Evolutionary conservation across 192 early-diverging fungal genomes (phyloP), one percentile per base, ranked within the genome.

Genomic region (Backusella morwellensis): DNA sequence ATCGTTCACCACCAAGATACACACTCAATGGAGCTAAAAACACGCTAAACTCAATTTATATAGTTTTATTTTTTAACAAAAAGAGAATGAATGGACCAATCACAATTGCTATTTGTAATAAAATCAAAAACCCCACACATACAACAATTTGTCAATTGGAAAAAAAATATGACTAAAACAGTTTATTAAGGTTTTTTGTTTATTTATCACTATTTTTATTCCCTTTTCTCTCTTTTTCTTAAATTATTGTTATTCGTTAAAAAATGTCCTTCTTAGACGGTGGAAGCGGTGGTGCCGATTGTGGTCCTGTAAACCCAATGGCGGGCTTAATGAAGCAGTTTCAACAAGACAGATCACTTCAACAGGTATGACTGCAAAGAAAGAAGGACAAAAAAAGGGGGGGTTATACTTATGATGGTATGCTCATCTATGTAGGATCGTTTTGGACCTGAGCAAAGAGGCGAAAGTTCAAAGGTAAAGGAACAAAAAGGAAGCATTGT

Each of bases 281-380:
- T 50, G 56, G 56, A 63, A 63, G 56, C 12, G 84, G 83, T 42
- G 92, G 89, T 59, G 91, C 91, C 52, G 93, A 93, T 52, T 94
- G 92, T 75, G 92, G 91, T 6, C 91, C 91, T n/a, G 86, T 85
- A 17, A 97, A 95, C 77, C 88, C 94, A 15, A 88, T 96, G 85
- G 81, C 74, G 41, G 88, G 89, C 3, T 88, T 97, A 72, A 90
- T 92, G 86, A 96, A 97, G 80, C 93, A 92, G 79, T 88, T 96
- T 77, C 80, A 90, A 56, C 86, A 90, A 66, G 94, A 96, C 80
- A 85, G 89, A 42, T 93, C 93, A 6, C 85, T 93, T 6, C 91
- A 95, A 77, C 94, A 94, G 88, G 95, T 90, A 88, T 23, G n/a
- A n/a, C 35, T 35, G 4, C 15, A 71, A 71, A 15, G 2, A 70